These are phyloP conservation scores for Solanum rostratum DNA, from an alignment of 257 asterid genomes.

Conservation along the genomic window DNA sequence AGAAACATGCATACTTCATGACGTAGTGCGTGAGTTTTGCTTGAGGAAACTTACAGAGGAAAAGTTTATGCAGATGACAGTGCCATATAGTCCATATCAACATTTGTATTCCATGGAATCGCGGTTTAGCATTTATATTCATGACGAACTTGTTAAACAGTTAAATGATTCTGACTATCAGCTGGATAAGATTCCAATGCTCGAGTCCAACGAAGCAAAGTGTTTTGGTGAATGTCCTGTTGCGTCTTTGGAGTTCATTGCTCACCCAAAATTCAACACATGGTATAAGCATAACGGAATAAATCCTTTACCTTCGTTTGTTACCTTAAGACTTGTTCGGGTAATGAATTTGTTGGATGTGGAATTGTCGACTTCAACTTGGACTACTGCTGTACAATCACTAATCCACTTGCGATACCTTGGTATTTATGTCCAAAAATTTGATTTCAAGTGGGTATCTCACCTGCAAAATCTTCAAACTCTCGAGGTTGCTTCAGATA, in stretches of 20 bases:
- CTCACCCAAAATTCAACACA: background rate
- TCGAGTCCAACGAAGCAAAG: background rate
- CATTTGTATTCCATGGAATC: background rate
- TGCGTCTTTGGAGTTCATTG: background rate
- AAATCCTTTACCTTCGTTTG: background rate
- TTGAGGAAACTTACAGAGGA: background rate
- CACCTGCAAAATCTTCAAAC: background rate
- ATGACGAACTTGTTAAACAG: background rate
- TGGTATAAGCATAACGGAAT: background rate
- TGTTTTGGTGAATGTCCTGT: background rate
- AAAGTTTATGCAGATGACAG: background rate
- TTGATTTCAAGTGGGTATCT: background rate
- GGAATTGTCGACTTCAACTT: background rate
- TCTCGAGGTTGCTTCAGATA: rapidly evolving
- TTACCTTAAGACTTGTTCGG: background rate
- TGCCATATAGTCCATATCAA: background rate
- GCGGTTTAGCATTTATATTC: background rate
- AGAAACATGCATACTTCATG: background rate
- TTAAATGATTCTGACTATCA: background rate
- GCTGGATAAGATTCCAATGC: background rate
- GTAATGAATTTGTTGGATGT: background rate
- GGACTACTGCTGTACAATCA: background rate
- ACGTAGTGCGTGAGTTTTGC: background rate
- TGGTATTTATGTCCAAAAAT: background rate
- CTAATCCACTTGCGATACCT: background rate